Percentiles rank a stretch among this genome's conserved stretches.
Evolutionary conservation across 305 asterid genomes (phyloP).

Genomic region (Solanum hybrid): DNA sequence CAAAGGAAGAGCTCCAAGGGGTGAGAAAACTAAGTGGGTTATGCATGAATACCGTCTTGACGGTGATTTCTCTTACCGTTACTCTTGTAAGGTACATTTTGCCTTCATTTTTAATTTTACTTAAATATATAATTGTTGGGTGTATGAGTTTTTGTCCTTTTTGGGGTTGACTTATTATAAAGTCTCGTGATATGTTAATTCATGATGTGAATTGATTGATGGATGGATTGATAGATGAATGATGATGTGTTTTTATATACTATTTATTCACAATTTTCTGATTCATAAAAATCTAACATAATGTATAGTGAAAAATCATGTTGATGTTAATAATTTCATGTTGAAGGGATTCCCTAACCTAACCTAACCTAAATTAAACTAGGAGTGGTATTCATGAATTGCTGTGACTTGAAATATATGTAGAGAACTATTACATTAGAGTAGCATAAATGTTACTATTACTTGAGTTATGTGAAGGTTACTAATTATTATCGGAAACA

Average conservation of each 20-base stretch:
- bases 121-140: not conserved
- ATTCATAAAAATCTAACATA: not conserved
- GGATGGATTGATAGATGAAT: not conserved
- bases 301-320: not conserved
- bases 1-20: constrained; percentile 75
- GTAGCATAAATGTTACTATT: not conserved
- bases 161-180: constrained; percentile 27
- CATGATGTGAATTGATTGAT: not conserved
- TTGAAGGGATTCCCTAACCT: not conserved
- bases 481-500: not conserved
- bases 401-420: not conserved
- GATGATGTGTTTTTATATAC: not conserved
- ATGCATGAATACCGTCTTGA: constrained; percentile 90
- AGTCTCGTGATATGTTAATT: constrained; percentile 7
- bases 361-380: not conserved
- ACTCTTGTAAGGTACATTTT: constrained; percentile 41
- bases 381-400: not conserved
- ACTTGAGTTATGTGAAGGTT: not conserved
- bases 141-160: constrained; percentile 12
- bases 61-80: constrained; percentile 57
- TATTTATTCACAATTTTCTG: not conserved
- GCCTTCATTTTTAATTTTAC: too few relatives aligned
- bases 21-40: constrained; percentile 85
- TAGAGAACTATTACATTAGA: not conserved
- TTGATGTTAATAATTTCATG: not conserved